These are phyloP conservation scores for Geosmithia putterillii DNA, from an alignment of 2,329 filamentous ascomycete genomes.

Conservation along the genomic window DNA sequence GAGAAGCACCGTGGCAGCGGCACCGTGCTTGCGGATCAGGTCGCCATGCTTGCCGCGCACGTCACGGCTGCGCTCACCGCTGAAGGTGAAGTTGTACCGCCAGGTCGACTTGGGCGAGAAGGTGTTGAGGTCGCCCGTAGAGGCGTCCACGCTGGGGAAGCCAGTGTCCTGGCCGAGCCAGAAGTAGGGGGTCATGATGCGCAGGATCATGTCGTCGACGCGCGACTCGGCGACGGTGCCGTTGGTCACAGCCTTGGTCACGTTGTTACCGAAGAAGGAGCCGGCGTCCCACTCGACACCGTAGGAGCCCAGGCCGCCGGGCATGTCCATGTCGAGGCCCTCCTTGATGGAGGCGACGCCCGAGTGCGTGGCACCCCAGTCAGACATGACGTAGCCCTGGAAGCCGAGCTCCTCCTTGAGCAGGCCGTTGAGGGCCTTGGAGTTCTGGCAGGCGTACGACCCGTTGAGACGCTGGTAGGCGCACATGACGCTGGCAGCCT, in stretches of 20 bases:
- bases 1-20: slow-evolving; percentile 52
- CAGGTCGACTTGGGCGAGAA: slow-evolving; percentile 36
- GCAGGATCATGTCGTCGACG: slow-evolving; percentile 30
- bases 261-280: slow-evolving; percentile 30
- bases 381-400: slow-evolving; percentile 30
- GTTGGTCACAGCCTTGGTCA: slow-evolving; percentile 34
- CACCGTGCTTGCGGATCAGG: slow-evolving; percentile 41
- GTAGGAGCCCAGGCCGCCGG: slow-evolving; percentile 23
- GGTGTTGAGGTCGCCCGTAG: slow-evolving; percentile 32
- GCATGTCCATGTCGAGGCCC: slow-evolving; percentile 40
- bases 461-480: slow-evolving; percentile 32
- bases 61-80: slow-evolving; percentile 37
- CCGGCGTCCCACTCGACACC: slow-evolving; percentile 14
- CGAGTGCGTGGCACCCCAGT: slow-evolving; percentile 28
- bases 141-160: slow-evolving; percentile 29
- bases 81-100: slow-evolving; percentile 25
- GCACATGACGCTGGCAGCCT: slow-evolving; percentile 27
- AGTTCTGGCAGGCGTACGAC: slow-evolving; percentile 36
- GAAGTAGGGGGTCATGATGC: slow-evolving; percentile 45
- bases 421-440: slow-evolving; percentile 31
- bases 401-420: slow-evolving; percentile 38
- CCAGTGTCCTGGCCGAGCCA: slow-evolving; percentile 33
- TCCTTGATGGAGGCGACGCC: slow-evolving; percentile 28
- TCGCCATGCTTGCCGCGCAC: slow-evolving; percentile 41
- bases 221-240: slow-evolving; percentile 26